A percentile compares a stretch with the other conserved stretches of the same genome.
phyloP scores from a whole-genome alignment of 306 rosid genomes.

The Rosa lucieae region DNA sequence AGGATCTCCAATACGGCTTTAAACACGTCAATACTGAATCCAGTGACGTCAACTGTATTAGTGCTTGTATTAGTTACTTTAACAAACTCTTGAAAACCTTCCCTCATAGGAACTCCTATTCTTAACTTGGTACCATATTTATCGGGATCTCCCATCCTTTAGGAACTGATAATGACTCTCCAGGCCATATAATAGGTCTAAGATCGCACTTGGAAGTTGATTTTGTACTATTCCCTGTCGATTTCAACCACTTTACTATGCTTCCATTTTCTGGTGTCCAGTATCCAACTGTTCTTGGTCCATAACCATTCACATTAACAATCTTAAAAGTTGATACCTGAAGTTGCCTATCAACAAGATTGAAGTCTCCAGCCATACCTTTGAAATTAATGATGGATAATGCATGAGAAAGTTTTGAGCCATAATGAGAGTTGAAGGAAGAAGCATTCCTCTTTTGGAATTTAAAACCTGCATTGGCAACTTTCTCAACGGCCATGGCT shows the following conservation, averaged over 20 bases:
- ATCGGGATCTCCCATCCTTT: conserved; percentile 40
- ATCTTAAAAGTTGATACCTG: conserved; percentile 14
- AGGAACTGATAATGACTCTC: conserved; percentile 30
- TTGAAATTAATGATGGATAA: conserved; percentile 7
- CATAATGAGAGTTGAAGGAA: conserved; percentile 18
- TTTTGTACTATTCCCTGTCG: background rate
- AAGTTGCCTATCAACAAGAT: background rate
- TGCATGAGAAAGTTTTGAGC: conserved; percentile 29
- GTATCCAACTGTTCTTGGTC: conserved; percentile 36
- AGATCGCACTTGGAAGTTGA: conserved; percentile 22
- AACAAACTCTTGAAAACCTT: conserved; percentile 37
- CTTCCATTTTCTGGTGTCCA: conserved; percentile 40
- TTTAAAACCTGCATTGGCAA: background rate
- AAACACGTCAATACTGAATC: conserved; percentile 47
- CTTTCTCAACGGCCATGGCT: conserved; percentile 37
- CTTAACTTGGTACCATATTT: conserved; percentile 30
- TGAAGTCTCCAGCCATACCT: conserved; percentile 14
- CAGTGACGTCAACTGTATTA: conserved; percentile 22
- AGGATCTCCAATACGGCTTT: conserved; percentile 23
- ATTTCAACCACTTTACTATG: conserved; percentile 15
- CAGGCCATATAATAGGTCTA: conserved; percentile 36
- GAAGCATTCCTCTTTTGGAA: background rate
- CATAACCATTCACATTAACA: conserved; percentile 38
- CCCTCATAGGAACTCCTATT: conserved; percentile 36
- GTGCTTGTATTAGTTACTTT: background rate